Evolutionary conservation across 2,329 filamentous ascomycete species (phyloP), one percentile per base, ranked within the genome.

Genomic region (Arachnopeziza araneosa): DNA sequence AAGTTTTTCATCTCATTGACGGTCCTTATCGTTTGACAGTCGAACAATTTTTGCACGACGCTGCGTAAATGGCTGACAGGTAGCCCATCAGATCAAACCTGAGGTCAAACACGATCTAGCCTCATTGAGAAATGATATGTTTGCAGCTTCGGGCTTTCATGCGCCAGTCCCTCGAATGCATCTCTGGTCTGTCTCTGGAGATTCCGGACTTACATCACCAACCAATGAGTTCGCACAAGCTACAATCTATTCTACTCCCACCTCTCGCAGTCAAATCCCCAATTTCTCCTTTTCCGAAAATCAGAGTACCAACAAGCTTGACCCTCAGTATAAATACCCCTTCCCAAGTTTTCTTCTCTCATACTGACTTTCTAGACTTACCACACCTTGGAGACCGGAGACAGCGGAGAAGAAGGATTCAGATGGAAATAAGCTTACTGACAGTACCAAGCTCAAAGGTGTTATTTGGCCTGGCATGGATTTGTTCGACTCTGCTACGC

Each of bases 401-500:
- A 44, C 49, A 44, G 9, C 24, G n/a, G 49, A 55, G 14, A 64
- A 64, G 14, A 66, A 63, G 23, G 56, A 23, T 6, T 61, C 60
- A 22, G 58, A 54, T 10, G 48, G 21, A n/a, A 63, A 65, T 50
- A 69, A 68, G 58, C 23, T 66, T 19, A 58, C 66, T 4, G 70
- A 72, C n/a, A 69, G 64, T 61, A 63, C 69, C 10, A 70, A 67
- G 51, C 79, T 92, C 57, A 93, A 93, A 72, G 89, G 89, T 1
- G 77, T 87, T n/a, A 77, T 84, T 53, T 91, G 86, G 80, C 86
- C 87, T 2, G 90, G 90, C 21, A 93, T 93, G 89, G 83, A 84
- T 57, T 80, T 91, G n/a, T 92, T 93, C 70, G 90, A 93, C 72
- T 85, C 90, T 57, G 90, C 90, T 4, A 89, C 87, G 4, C 81